A percentile compares a stretch with the other conserved stretches of the same genome.
These are phyloP conservation scores for Prunus mongolica DNA, from an alignment of 306 rosid genomes.

Conservation along the genomic window DNA sequence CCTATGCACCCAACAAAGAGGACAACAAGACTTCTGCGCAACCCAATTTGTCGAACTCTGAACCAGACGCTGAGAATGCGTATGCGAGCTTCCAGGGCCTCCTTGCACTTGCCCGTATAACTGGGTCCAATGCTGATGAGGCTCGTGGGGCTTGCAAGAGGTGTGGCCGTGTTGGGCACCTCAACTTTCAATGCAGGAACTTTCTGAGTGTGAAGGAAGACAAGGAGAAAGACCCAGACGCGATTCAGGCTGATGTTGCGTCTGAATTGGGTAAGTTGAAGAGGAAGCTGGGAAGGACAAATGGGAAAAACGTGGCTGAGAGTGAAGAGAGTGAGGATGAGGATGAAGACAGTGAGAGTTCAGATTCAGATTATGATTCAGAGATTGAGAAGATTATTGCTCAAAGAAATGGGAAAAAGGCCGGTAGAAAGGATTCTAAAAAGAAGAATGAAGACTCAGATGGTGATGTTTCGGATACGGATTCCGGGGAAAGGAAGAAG, in stretches of 20 bases:
- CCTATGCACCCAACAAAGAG: constrained; percentile 87
- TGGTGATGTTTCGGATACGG: constrained; percentile 43
- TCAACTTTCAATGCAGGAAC: constrained; percentile 86
- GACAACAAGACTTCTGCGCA: constrained; percentile 55
- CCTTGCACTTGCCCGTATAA: constrained; percentile 86
- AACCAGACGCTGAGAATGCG: constrained; percentile 81
- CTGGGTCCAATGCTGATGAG: constrained; percentile 66
- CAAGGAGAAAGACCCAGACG: constrained; percentile 61
- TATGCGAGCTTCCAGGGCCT: constrained; percentile 94
- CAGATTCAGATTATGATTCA: constrained; percentile 69
- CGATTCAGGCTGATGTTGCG: constrained; percentile 46
- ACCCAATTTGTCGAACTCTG: constrained; percentile 33
- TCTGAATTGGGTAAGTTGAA: constrained; percentile 62
- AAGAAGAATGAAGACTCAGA: constrained; percentile 43
- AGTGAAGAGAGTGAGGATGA: constrained; percentile 64
- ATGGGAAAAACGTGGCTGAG: constrained; percentile 36
- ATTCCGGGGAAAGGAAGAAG: constrained; percentile 53
- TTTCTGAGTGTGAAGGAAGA: constrained; percentile 71
- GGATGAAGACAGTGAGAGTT: constrained; percentile 60
- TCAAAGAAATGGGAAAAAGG: constrained; percentile 55
- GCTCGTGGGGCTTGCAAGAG: constrained; percentile 89
- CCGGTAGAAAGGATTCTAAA: constrained; percentile 33
- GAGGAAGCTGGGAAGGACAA: constrained; percentile 44
- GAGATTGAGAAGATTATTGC: constrained; percentile 82
- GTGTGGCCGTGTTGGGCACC: constrained; percentile 96